A percentile compares a stretch with the other conserved stretches of the same genome.
Conservation (phyloP, 2,329 filamentous ascomycete species). For the Neocucurbitaria cava region DNA sequence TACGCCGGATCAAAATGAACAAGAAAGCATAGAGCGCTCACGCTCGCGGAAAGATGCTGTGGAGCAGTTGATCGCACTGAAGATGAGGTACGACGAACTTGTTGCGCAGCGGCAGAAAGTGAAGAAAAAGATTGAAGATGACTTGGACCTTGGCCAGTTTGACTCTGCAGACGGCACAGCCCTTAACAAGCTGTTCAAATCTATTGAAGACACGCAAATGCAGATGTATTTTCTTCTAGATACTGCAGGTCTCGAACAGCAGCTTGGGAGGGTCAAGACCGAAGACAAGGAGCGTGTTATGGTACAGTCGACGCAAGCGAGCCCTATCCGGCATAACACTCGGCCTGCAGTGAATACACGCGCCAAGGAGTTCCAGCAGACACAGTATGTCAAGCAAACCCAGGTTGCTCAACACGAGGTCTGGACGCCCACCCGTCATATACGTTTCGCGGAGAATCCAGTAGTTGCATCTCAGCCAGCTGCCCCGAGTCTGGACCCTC, state of each 20-base stretch:
- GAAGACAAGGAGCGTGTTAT: slow-evolving; percentile 25
- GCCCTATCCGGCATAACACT: slow-evolving; percentile 25
- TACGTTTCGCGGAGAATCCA: slow-evolving; percentile 33
- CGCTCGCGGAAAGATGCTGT: slow-evolving; percentile 41
- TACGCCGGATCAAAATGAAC: slow-evolving; percentile 24
- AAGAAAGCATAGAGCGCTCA: slow-evolving; percentile 30
- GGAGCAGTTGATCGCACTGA: slow-evolving; percentile 33
- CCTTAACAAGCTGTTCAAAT: slow-evolving; percentile 33
- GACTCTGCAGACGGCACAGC: slow-evolving; percentile 33
- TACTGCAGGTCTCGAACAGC: slow-evolving; percentile 32
- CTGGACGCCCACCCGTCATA: slow-evolving; percentile 35
- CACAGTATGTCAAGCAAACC: slow-evolving; percentile 43
- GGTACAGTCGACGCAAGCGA: slow-evolving; percentile 42
- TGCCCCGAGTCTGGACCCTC: slow-evolving; percentile 10
- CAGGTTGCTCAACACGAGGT: slow-evolving; percentile 35
- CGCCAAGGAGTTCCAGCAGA: slow-evolving; percentile 35
- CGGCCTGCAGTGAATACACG: slow-evolving; percentile 5
- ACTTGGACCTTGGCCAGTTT: slow-evolving; percentile 36
- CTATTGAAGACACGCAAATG: slow-evolving; percentile 35
- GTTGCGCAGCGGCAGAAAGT: slow-evolving; percentile 26
- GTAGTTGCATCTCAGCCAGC: slow-evolving; percentile 20
- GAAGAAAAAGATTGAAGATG: slow-evolving; percentile 39
- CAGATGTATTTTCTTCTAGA: slow-evolving; percentile 38
- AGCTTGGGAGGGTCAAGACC: slow-evolving; percentile 16
- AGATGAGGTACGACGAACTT: slow-evolving; percentile 25